Evolutionary conservation across 2,329 filamentous ascomycete genomes (phyloP).

Genomic region (Phoma sp.): DNA sequence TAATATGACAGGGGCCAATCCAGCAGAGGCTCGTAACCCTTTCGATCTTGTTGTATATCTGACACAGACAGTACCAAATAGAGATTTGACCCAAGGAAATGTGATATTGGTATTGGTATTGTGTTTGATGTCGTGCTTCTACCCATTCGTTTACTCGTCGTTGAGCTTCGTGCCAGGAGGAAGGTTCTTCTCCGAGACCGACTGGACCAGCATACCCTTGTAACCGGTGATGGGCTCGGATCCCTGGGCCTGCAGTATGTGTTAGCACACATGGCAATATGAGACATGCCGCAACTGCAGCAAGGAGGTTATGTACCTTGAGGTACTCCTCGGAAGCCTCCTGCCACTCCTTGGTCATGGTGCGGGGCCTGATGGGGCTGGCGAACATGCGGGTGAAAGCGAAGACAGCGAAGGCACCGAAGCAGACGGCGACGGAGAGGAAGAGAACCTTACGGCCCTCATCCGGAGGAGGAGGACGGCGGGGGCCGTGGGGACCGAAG

Average conservation of each 20-base stretch:
- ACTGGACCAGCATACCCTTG: conserved; percentile 51
- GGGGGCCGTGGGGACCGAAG: conserved; percentile 95
- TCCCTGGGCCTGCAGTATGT: conserved; percentile 42
- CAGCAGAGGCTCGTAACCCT: conserved; percentile 32
- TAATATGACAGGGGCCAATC: conserved; percentile 45
- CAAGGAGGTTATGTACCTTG: conserved; percentile 67
- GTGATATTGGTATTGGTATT: conserved; percentile 40
- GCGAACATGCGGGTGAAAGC: conserved; percentile 73
- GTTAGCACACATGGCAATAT: conserved; percentile 20
- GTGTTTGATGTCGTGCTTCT: conserved; percentile 32
- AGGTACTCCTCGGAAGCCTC: conserved; percentile 94
- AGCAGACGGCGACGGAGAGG: conserved; percentile 73
- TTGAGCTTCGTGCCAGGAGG: conserved; percentile 35
- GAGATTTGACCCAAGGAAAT: conserved; percentile 47
- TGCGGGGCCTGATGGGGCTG: conserved; percentile 68
- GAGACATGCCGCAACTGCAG: background rate
- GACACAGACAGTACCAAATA: conserved; percentile 47
- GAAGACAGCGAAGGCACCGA: conserved; percentile 74
- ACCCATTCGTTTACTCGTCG: conserved; percentile 39
- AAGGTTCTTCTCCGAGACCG: conserved; percentile 44
- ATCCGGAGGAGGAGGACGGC: conserved; percentile 80
- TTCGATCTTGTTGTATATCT: conserved; percentile 37
- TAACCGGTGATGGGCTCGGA: conserved; percentile 48
- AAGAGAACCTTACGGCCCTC: conserved; percentile 80
- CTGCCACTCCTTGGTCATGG: conserved; percentile 98